Conservation (phyloP, 1,284 basidiomycete genomes). For the Trametes sp. region DNA sequence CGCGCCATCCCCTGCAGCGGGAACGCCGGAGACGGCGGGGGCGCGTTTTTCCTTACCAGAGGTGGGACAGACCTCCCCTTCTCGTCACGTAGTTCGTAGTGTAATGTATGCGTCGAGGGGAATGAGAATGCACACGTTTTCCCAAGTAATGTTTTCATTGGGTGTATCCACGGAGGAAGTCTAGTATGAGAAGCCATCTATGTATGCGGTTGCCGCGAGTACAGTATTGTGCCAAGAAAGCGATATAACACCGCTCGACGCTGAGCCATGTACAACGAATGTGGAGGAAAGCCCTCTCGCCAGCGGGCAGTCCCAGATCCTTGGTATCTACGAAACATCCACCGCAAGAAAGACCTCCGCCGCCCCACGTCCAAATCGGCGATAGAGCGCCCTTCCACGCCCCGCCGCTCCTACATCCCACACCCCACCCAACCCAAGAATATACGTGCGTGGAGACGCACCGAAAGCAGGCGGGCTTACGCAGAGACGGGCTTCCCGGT, state of each 20-base stretch:
- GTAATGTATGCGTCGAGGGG: neutral
- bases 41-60: slow-evolving; percentile 62
- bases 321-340: slow-evolving; percentile 10
- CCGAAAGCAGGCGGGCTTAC: neutral
- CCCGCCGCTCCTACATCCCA: neutral
- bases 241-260: too few relatives aligned
- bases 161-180: neutral
- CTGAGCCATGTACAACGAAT: neutral
- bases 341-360: neutral
- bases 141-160: neutral
- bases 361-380: neutral
- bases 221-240: neutral
- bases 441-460: neutral
- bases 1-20: slow-evolving; percentile 36
- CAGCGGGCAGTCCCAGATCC: slow-evolving; percentile 2
- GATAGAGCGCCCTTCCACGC: neutral
- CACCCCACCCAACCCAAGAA: neutral
- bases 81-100: too few relatives aligned
- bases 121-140: too few relatives aligned
- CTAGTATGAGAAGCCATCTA: slow-evolving; percentile 2
- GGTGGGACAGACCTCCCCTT: slow-evolving; percentile 40
- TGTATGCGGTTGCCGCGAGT: neutral
- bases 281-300: slow-evolving; percentile 2
- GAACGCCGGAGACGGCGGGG: slow-evolving; percentile 43
- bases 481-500: slow-evolving; percentile 26